Percentiles rank a stretch among this genome's conserved stretches.
phyloP scores from a whole-genome alignment of 2,329 filamentous ascomycete genomes.

The Fusarium sp. region DNA sequence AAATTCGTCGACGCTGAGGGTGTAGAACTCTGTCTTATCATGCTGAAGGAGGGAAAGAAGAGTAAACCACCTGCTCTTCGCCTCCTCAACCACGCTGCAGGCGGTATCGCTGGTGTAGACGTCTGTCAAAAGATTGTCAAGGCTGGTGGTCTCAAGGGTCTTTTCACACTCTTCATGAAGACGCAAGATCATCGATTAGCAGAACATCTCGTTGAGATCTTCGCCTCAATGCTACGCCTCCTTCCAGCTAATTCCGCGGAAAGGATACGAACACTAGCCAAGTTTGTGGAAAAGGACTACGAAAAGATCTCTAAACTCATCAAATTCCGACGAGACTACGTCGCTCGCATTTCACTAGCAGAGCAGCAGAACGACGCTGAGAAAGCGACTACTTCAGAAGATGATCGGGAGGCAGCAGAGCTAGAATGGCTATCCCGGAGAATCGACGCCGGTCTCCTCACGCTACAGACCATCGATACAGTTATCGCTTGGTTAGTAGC shows the following conservation, averaged over 20 bases:
- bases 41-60: constrained; percentile 88
- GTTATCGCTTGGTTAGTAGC: constrained; percentile 90
- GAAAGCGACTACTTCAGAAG: constrained; percentile 17
- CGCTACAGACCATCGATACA: constrained; percentile 83
- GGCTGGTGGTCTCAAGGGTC: constrained; percentile 81
- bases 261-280: constrained; percentile 86
- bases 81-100: constrained; percentile 83
- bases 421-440: constrained; percentile 78
- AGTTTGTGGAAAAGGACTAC: constrained; percentile 95
- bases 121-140: constrained; percentile 83
- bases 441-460: constrained; percentile 86
- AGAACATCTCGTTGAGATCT: constrained; percentile 86
- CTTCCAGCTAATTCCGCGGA: constrained; percentile 80
- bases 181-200: constrained; percentile 73
- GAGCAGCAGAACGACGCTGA: constrained; percentile 58
- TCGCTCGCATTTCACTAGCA: constrained; percentile 64
- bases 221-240: constrained; percentile 81
- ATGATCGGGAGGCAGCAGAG: constrained; percentile 61
- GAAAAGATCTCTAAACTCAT: constrained; percentile 82
- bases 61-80: constrained; percentile 81
- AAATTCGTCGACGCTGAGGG: constrained; percentile 92
- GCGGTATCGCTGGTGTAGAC: constrained; percentile 56
- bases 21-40: constrained; percentile 88
- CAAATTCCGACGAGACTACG: constrained; percentile 76
- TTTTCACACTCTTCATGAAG: constrained; percentile 91